Evolutionary conservation across 345 rosid genomes (phyloP).

Genomic region (Hibiscus trionum): DNA sequence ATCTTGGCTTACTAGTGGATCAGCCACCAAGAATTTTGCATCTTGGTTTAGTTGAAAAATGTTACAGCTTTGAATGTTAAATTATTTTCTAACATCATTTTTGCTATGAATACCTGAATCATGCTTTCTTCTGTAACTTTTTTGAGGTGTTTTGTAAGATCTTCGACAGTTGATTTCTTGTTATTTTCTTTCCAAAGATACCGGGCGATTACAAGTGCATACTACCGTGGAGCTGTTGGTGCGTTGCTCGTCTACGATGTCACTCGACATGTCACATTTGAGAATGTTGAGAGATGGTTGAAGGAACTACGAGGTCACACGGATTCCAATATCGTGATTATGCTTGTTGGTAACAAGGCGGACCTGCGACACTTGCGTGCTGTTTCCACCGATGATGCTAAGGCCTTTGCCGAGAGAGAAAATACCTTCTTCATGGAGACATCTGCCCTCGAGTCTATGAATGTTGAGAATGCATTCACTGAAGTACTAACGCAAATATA

Average conservation of each 20-base stretch:
- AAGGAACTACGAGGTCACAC: constrained; percentile 87
- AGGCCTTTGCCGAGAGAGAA: constrained; percentile 66
- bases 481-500: constrained; percentile 70
- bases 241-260: constrained; percentile 84
- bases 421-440: constrained; percentile 82
- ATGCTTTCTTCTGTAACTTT: background rate
- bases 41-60: background rate
- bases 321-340: constrained; percentile 65
- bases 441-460: constrained; percentile 75
- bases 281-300: constrained; percentile 85
- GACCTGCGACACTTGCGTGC: constrained; percentile 79
- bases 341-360: constrained; percentile 89
- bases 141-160: background rate
- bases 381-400: constrained; percentile 63
- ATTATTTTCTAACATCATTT: background rate
- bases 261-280: constrained; percentile 75
- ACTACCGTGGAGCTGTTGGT: constrained; percentile 85
- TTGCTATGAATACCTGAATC: background rate
- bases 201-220: constrained; percentile 88
- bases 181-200: constrained; percentile 35
- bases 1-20: background rate
- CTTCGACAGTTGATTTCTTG: background rate
- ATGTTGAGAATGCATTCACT: constrained; percentile 75
- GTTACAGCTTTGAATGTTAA: background rate
- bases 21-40: background rate